These are phyloP conservation scores for Pezicula radicicola DNA, from an alignment of 2,329 filamentous ascomycete genomes.

Conservation along the genomic window DNA sequence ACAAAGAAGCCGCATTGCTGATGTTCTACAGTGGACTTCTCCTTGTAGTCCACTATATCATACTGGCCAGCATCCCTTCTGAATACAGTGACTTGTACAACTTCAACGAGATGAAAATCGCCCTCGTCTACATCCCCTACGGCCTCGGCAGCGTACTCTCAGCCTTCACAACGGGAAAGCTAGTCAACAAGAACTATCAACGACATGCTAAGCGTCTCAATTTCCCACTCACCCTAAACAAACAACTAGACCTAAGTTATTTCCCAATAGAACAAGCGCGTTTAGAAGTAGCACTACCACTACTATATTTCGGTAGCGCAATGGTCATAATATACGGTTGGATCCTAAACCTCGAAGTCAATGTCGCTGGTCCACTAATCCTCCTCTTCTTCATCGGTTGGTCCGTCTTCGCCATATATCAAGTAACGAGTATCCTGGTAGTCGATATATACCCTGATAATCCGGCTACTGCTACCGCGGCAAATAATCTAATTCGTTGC, in stretches of 20 bases:
- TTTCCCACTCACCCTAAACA: not conserved
- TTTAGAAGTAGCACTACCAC: not conserved
- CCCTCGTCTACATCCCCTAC: conserved; percentile 32
- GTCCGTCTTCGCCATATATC: not conserved
- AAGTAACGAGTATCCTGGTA: not conserved
- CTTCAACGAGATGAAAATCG: conserved; percentile 21
- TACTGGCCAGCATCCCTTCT: conserved; percentile 18
- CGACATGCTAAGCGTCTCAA: conserved; percentile 31
- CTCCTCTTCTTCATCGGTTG: not conserved
- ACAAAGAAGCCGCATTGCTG: conserved; percentile 17
- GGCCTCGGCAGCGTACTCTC: conserved; percentile 44
- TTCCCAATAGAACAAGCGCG: conserved; percentile 2
- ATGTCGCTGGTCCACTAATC: not conserved
- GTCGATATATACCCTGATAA: conserved; percentile 2
- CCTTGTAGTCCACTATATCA: conserved; percentile 24
- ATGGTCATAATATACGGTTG: conserved; percentile 1
- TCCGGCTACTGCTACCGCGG: not conserved
- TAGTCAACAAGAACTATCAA: conserved; percentile 66
- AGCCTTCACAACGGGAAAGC: conserved; percentile 43
- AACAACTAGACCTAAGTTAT: not conserved
- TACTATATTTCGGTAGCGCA: not conserved
- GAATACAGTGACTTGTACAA: conserved; percentile 18
- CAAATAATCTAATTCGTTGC: conserved; percentile 6
- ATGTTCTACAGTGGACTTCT: conserved; percentile 22
- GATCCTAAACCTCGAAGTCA: conserved; percentile 1